Percentiles rank a stretch among this genome's conserved stretches.
These are phyloP conservation scores for Francoa sonchifolia DNA, from an alignment of 441 rosid genomes.

Conservation along the genomic window DNA sequence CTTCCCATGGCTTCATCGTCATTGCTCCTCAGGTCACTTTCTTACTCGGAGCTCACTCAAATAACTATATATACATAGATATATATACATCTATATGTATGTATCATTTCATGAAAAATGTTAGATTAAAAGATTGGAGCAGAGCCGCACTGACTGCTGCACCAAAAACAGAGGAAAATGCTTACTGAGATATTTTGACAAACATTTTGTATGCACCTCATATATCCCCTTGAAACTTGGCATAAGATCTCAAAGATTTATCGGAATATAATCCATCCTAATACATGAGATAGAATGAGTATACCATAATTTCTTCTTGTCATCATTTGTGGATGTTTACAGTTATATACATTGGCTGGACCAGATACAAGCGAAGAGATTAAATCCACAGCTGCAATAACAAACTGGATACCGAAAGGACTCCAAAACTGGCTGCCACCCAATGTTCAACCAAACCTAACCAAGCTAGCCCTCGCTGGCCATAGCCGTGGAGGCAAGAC, in stretches of 20 bases:
- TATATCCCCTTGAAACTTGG: neutral
- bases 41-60: neutral
- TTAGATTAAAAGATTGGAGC: too few relatives aligned
- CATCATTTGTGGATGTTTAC: constrained; percentile 6
- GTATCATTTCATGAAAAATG: too few relatives aligned
- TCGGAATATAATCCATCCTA: too few relatives aligned
- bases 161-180: too few relatives aligned
- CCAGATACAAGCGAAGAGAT: constrained; percentile 54
- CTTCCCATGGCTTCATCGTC: constrained; percentile 84
- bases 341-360: constrained; percentile 62
- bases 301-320: neutral
- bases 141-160: too few relatives aligned
- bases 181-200: too few relatives aligned
- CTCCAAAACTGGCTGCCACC: constrained; percentile 37
- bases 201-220: too few relatives aligned
- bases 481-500: constrained; percentile 89
- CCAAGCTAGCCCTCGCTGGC: constrained; percentile 63
- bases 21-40: constrained; percentile 64
- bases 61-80: neutral
- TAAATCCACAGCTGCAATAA: constrained; percentile 33
- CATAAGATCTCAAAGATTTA: neutral
- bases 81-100: neutral
- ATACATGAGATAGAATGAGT: too few relatives aligned
- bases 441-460: constrained; percentile 37
- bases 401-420: constrained; percentile 52